Evolutionary conservation across 1,284 basidiomycete species (phyloP), one percentile per base, ranked within the genome.

Genomic region (Neonothopanus nambi): DNA sequence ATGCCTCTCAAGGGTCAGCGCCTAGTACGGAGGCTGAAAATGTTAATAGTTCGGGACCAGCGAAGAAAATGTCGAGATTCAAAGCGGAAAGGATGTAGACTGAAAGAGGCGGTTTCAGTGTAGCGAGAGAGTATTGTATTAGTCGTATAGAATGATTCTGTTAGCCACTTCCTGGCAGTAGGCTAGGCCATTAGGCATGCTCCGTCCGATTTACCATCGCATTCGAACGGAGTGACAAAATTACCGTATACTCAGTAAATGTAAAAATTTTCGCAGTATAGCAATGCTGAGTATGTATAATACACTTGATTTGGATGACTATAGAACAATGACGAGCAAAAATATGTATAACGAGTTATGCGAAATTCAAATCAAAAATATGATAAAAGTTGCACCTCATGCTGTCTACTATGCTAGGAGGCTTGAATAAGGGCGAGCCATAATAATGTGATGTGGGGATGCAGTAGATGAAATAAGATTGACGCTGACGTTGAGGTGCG

Each of bases 41-140:
- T 53, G 54, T 9, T 30, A 38, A 40, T 20, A 60, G 59, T 8
- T 46, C 52, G 3, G 59, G 61, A 43, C 60, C 59, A 24, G 61
- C 65, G 18, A 69, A 66, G 51, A 76, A 70, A 57, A 68, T 75
- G 12, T 80, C 77, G 2, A 73, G 73, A 56, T 82, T 82, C 60
- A 71, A 72, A 59, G 71, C 75, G 9, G 75, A 76, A 51, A 70
- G 77, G 40, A 65, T 61, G 57, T 67, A 56, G 43, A 36, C 23
- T 33, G 8, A 33, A 33, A 13, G 4, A 33, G 30, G 30, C 26
- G 5, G 26, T 28, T 28, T 28, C 5, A 33, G 30, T 33, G 8
- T 33, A 33, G 30, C 9, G 30, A 9, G 26, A 28, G 26, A 11
- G 26, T 5, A 5, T 28, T 28, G 11, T 28, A 28, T 28, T n/a